Evolutionary conservation across 2,329 filamentous ascomycete genomes (phyloP).

Genomic region (Mariannaea elegans): DNA sequence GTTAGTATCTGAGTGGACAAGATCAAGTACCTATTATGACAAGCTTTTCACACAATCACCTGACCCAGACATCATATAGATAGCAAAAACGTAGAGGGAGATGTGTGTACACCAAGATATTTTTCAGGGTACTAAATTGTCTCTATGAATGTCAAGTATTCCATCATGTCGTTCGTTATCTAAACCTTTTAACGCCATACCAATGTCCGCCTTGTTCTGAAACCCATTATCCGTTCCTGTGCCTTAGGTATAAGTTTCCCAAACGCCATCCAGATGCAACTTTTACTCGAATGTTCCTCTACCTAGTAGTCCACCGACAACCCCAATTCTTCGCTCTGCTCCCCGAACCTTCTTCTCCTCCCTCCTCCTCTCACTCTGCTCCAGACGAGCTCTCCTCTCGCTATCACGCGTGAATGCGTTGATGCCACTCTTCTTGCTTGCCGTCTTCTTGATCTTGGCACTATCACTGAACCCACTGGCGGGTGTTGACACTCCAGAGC

Average conservation of each 20-base stretch:
- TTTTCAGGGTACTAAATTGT: not conserved
- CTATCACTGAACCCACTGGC: slow-evolving; percentile 56
- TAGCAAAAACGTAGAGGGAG: not conserved
- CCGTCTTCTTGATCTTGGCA: slow-evolving; percentile 67
- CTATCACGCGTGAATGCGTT: slow-evolving; percentile 68
- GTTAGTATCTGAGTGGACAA: too few relatives aligned
- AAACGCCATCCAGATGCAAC: slow-evolving; percentile 23
- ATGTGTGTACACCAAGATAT: not conserved
- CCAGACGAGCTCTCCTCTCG: slow-evolving; percentile 63
- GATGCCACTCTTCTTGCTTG: slow-evolving; percentile 68
- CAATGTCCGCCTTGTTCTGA: not conserved
- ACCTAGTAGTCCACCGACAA: slow-evolving; percentile 67
- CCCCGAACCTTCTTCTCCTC: slow-evolving; percentile 67
- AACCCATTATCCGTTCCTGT: slow-evolving; percentile 3
- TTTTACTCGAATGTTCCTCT: slow-evolving; percentile 54
- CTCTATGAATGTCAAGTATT: not conserved
- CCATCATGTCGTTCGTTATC: slow-evolving; percentile 1
- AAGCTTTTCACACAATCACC: not conserved
- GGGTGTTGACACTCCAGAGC: slow-evolving; percentile 46
- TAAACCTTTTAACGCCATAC: slow-evolving; percentile 28
- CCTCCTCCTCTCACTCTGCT: slow-evolving; percentile 65
- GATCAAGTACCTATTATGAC: too few relatives aligned
- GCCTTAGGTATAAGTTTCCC: not conserved
- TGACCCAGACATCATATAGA: too few relatives aligned
- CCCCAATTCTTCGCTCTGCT: slow-evolving; percentile 63